Conservation (phyloP, 495 filamentous ascomycete species). For the Neurospora tetrasperma region DNA sequence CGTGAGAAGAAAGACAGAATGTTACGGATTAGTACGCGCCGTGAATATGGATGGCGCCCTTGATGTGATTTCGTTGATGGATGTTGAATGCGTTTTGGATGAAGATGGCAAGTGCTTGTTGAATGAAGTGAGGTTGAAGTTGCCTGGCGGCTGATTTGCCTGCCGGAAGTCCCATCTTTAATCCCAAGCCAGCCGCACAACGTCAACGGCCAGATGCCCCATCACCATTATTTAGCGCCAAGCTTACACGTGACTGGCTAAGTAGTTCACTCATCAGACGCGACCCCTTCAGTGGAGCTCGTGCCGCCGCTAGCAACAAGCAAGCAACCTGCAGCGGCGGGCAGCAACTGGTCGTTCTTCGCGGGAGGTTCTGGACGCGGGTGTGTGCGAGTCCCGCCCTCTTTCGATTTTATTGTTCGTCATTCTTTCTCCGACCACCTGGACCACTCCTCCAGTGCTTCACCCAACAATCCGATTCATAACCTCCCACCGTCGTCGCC, state of each 20-base stretch:
- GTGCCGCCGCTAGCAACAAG: neutral
- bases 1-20: accelerated
- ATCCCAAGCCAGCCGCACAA: neutral
- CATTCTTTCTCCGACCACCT: neutral
- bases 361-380: neutral
- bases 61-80: neutral
- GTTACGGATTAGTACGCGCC: neutral
- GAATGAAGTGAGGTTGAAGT: neutral
- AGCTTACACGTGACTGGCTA: neutral
- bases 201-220: neutral
- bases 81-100: neutral
- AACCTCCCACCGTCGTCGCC: neutral
- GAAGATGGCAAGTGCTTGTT: neutral
- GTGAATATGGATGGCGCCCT: neutral
- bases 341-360: neutral
- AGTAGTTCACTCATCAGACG: neutral
- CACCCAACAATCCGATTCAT: neutral
- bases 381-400: neutral
- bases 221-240: neutral
- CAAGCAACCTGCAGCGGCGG: neutral
- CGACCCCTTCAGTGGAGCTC: neutral
- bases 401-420: neutral
- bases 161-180: neutral
- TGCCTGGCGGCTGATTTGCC: neutral
- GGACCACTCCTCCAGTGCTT: neutral